A percentile compares a stretch with the other conserved stretches of the same genome.
phyloP scores from a whole-genome alignment of 345 rosid genomes.

The Kandelia obovata region DNA sequence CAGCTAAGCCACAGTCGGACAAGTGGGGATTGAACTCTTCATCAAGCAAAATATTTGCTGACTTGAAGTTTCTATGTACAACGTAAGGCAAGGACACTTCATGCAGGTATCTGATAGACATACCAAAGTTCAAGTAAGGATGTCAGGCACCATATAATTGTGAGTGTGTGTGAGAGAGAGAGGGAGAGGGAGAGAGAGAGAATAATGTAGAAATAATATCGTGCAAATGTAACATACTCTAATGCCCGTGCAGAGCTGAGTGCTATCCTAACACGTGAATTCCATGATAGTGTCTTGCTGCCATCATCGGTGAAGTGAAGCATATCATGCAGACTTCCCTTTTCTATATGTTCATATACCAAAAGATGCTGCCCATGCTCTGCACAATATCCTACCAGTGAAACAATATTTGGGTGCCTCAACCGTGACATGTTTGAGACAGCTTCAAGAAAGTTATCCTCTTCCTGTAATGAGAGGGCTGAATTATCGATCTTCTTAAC shows the following conservation, averaged over 20 bases:
- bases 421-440: conserved; percentile 88
- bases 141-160: background rate
- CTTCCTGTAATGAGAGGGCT: conserved; percentile 84
- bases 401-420: conserved; percentile 86
- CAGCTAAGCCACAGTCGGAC: conserved; percentile 94
- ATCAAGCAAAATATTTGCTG: conserved; percentile 91
- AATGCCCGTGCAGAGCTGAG: conserved; percentile 95
- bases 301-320: conserved; percentile 76
- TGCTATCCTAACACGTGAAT: conserved; percentile 95
- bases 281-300: conserved; percentile 71
- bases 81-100: conserved; percentile 96
- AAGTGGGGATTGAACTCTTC: conserved; percentile 93
- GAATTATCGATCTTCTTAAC: conserved; percentile 92
- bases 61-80: conserved; percentile 96
- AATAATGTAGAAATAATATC: background rate
- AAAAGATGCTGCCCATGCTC: conserved; percentile 98
- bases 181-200: background rate
- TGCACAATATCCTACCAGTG: conserved; percentile 79
- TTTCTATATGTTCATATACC: conserved; percentile 68
- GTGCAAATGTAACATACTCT: conserved; percentile 61
- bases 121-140: conserved; percentile 14
- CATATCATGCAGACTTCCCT: conserved; percentile 77
- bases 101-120: conserved; percentile 76
- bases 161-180: conserved; percentile 2
- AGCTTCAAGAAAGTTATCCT: conserved; percentile 86